A percentile compares a stretch with the other conserved stretches of the same genome.
Evolutionary conservation across 495 filamentous ascomycete species (phyloP).

Genomic region (Rhizodiscina lignyota): DNA sequence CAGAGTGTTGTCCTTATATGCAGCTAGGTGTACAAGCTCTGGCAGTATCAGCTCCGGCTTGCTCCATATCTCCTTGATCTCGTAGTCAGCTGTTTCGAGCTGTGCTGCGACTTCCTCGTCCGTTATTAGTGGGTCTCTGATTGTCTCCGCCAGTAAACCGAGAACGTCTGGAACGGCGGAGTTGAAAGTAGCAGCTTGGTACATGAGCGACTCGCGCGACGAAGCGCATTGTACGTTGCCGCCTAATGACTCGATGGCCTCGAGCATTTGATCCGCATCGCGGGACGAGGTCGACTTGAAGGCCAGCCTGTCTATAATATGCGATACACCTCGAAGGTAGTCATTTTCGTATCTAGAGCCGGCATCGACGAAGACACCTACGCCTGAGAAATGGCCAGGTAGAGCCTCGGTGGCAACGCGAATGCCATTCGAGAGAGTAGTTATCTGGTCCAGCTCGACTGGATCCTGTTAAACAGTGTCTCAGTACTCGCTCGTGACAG

Average conservation of each 20-base stretch:
- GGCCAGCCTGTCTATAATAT: constrained; percentile 88
- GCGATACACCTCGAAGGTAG: constrained; percentile 73
- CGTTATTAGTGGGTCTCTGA: constrained; percentile 76
- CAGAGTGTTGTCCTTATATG: constrained; percentile 87
- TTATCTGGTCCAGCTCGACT: constrained; percentile 72
- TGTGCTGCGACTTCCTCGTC: constrained; percentile 78
- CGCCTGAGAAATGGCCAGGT: constrained; percentile 85
- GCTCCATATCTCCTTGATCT: constrained; percentile 95
- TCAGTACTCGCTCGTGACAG: neutral
- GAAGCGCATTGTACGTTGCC: constrained; percentile 95
- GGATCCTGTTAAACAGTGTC: constrained; percentile 65
- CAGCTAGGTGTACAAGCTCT: constrained; percentile 85
- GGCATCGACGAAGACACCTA: constrained; percentile 93
- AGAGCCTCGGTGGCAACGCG: constrained; percentile 91
- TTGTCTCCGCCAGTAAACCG: constrained; percentile 82
- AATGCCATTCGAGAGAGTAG: constrained; percentile 80
- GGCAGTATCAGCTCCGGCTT: constrained; percentile 93
- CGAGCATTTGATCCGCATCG: constrained; percentile 70
- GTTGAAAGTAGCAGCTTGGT: constrained; percentile 97
- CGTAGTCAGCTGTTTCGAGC: constrained; percentile 80
- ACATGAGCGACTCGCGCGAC: constrained; percentile 93
- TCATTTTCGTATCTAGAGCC: constrained; percentile 89
- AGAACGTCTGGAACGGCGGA: constrained; percentile 69
- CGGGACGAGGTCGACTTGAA: constrained; percentile 80
- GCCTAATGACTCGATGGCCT: constrained; percentile 68